Conservation (phyloP, 805 yeast genomes). For the Yamadazyma scolyti region DNA sequence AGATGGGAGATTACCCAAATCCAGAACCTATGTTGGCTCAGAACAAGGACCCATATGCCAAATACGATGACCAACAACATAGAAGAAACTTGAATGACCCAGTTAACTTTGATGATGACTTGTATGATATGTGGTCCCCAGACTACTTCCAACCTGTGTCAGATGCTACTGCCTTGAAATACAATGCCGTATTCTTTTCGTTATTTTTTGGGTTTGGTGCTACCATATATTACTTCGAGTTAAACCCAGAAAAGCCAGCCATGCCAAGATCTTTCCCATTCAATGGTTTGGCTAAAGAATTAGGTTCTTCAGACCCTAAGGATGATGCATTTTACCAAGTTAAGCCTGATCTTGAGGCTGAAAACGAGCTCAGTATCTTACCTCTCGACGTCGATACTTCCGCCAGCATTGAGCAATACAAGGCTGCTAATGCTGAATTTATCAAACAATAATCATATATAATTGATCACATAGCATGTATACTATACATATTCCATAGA, state of each 20-base stretch:
- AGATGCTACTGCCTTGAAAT: conserved; percentile 58
- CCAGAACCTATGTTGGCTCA: conserved; percentile 59
- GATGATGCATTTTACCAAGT: conserved; percentile 42
- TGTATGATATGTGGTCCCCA: conserved; percentile 83
- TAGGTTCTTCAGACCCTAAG: conserved; percentile 58
- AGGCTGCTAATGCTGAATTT: conserved; percentile 34
- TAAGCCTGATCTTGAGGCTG: conserved; percentile 37
- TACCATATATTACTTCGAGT: conserved; percentile 41
- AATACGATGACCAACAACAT: conserved; percentile 77
- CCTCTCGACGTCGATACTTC: conserved; percentile 24
- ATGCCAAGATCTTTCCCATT: conserved; percentile 73
- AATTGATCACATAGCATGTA: conserved; percentile 6
- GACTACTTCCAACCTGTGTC: conserved; percentile 62
- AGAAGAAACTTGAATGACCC: conserved; percentile 77
- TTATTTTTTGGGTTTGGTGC: conserved; percentile 42
- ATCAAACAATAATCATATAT: conserved; percentile 18
- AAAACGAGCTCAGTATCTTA: conserved; percentile 33
- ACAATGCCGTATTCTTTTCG: conserved; percentile 49
- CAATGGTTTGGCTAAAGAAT: conserved; percentile 69
- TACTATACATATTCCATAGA: conserved; percentile 9
- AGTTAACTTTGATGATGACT: conserved; percentile 66
- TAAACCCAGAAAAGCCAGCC: conserved; percentile 64
- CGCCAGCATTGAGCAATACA: conserved; percentile 28
- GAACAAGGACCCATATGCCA: conserved; percentile 64
- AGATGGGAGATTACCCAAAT: conserved; percentile 58